These are phyloP conservation scores for Ophiostoma populinum DNA, from an alignment of 2,329 filamentous ascomycete genomes.

Conservation along the genomic window DNA sequence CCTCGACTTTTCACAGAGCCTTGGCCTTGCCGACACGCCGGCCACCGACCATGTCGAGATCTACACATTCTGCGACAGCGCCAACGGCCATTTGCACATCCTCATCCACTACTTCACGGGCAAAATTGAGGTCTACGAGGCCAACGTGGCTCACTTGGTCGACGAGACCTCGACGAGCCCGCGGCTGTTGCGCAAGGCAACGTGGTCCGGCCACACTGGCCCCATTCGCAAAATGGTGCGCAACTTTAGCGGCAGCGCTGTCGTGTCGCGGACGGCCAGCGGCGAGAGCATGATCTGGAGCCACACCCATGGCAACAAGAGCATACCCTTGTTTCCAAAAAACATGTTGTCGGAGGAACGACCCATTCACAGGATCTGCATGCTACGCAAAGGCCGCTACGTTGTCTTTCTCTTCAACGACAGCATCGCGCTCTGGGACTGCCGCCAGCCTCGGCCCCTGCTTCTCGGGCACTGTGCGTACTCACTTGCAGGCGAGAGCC, in stretches of 20 bases:
- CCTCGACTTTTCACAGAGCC: slow-evolving; percentile 25
- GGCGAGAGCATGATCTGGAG: slow-evolving; percentile 76
- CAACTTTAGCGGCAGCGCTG: slow-evolving; percentile 61
- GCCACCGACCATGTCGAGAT: slow-evolving; percentile 42
- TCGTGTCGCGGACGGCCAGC: slow-evolving; percentile 63
- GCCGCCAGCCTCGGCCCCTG: slow-evolving; percentile 38
- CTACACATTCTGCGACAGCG: slow-evolving; percentile 51
- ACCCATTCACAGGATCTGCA: slow-evolving; percentile 64
- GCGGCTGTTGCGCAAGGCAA: slow-evolving; percentile 43
- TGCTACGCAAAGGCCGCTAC: slow-evolving; percentile 61
- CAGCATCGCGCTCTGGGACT: slow-evolving; percentile 65
- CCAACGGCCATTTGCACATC: slow-evolving; percentile 49
- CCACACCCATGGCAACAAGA: slow-evolving; percentile 36
- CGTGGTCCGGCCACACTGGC: slow-evolving; percentile 72
- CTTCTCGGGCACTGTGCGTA: slow-evolving; percentile 44
- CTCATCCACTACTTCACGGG: slow-evolving; percentile 77
- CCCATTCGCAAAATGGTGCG: slow-evolving; percentile 74
- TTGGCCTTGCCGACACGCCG: slow-evolving; percentile 9
- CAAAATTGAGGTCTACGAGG: slow-evolving; percentile 64
- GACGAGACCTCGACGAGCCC: slow-evolving; percentile 47
- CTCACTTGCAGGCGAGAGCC: slow-evolving; percentile 46
- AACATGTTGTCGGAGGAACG: slow-evolving; percentile 49
- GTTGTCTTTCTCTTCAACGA: slow-evolving; percentile 63
- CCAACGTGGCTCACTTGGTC: slow-evolving; percentile 62
- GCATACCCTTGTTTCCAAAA: slow-evolving; percentile 26